Conservation (phyloP, 164 flowering plant species). For the Chimonanthus salicifolius region DNA sequence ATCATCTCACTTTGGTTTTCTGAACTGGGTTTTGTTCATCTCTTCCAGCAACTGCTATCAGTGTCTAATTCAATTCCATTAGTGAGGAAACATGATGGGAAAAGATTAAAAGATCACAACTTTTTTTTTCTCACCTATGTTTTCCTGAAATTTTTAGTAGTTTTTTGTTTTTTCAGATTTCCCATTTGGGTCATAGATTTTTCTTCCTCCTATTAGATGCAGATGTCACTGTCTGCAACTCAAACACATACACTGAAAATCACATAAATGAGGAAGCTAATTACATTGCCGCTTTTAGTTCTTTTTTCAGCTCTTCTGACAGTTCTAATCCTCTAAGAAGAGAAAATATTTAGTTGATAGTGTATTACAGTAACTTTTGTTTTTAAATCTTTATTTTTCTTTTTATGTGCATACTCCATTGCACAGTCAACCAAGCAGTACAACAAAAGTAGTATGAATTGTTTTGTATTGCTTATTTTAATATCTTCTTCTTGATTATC, state of each 20-base stretch:
- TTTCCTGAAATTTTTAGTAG: neutral
- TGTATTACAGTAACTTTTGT: neutral
- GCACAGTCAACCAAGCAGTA: neutral
- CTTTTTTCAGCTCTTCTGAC: neutral
- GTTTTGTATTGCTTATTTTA: no score
- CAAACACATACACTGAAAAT: neutral
- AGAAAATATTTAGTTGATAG: neutral
- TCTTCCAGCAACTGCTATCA: neutral
- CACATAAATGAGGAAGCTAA: neutral
- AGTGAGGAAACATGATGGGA: neutral
- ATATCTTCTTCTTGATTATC: no score
- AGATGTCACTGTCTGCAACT: neutral
- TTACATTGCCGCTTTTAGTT: neutral
- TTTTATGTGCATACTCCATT: neutral
- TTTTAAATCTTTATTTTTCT: neutral
- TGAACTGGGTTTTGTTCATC: neutral
- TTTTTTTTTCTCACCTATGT: neutral
- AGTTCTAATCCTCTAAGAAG: neutral
- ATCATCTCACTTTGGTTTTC: neutral
- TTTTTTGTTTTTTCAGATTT: neutral
- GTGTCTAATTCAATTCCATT: neutral
- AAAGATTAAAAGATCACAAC: neutral
- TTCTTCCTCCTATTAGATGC: neutral
- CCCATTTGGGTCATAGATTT: no score
- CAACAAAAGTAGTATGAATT: no score